These are phyloP conservation scores for Plantago rigida DNA, from an alignment of 305 asterid species.

Conservation along the genomic window DNA sequence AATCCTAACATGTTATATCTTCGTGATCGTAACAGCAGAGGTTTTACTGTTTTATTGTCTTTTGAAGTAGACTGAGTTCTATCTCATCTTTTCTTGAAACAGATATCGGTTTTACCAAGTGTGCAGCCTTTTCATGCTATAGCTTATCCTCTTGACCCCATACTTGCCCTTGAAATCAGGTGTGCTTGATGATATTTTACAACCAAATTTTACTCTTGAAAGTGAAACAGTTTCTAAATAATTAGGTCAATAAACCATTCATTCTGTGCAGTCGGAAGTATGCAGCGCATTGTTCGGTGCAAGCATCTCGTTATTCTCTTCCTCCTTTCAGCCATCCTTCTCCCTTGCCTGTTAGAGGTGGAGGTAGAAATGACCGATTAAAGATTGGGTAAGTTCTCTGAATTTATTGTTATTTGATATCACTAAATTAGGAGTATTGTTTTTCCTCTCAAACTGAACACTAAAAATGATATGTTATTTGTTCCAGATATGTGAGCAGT, in stretches of 20 bases:
- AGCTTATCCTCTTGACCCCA: constrained; percentile 95
- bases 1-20: neutral
- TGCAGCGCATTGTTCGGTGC: constrained; percentile 85
- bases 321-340: constrained; percentile 80
- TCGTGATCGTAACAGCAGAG: neutral
- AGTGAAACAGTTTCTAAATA: neutral
- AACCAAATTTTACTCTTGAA: neutral
- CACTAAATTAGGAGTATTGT: neutral
- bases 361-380: constrained; percentile 57
- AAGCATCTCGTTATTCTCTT: constrained; percentile 82
- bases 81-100: constrained; percentile 22
- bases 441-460: constrained; percentile 1
- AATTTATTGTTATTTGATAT: constrained; percentile 9
- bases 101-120: constrained; percentile 91
- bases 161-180: constrained; percentile 94
- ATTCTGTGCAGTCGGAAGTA: constrained; percentile 64
- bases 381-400: constrained; percentile 63
- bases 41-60: constrained; percentile 19
- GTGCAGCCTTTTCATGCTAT: constrained; percentile 99
- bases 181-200: constrained; percentile 5
- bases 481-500: constrained; percentile 84
- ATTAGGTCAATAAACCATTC: constrained; percentile 12
- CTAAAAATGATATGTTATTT: constrained; percentile 11
- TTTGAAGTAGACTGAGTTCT: constrained; percentile 14
- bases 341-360: constrained; percentile 59